Evolutionary conservation across 78 protist genomes (phyloP).

Genomic region (slime mould (Dictyostelium discoideum)): dicty_2.7 NC_007091.3:217001-217500

Average conservation of each 20-base stretch:
- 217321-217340: neutral
- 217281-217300: neutral
- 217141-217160: neutral
- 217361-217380: too few relatives aligned
- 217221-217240: too few relatives aligned
- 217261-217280: neutral
- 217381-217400: neutral
- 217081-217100: too few relatives aligned
- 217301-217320: neutral
- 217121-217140: too few relatives aligned
- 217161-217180: neutral
- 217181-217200: too few relatives aligned
- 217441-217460: neutral
- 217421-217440: too few relatives aligned
- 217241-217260: neutral
- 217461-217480: neutral
- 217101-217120: too few relatives aligned
- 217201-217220: too few relatives aligned
- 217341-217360: neutral
- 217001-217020: neutral
- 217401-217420: too few relatives aligned
- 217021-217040: neutral
- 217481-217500: constrained; percentile 16
- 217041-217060: neutral
- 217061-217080: too few relatives aligned